Evolutionary conservation across 352 stramenopile genomes (phyloP), one percentile per base, ranked within the genome.

Genomic region (Phytophthora sp.): DNA sequence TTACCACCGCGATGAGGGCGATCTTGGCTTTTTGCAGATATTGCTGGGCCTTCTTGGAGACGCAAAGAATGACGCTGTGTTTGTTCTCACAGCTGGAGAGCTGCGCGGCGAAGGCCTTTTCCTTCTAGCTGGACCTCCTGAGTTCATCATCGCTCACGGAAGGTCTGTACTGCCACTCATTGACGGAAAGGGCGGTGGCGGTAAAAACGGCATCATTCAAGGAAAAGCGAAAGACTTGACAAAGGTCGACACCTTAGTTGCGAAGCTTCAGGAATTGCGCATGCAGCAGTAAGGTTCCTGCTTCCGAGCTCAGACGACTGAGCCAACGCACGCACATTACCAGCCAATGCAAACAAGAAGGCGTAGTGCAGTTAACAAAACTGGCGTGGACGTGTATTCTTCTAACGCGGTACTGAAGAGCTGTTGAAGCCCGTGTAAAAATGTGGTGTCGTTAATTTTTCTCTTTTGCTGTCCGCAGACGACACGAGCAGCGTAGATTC

Each of bases 161-260:
- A 85, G 78, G 50, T 71, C 64, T 38, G 72, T 88, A 35, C 76
- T 83, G 30, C 74, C 75, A 4, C 55, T 86, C 12, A 90, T 95
- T 49, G 82, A 87, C 11, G 87, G 75, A 47, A 94, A 93, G 47
- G 85, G 87, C 26, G 87, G 87, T 7, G 82, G 84, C 30, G 84
- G 84, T 44, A 93, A 91, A 63, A 86, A 85, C 53, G 79, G 84
- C 7, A 61, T 92, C 18, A 78, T 94, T 35, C 88, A 96, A 63
- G 88, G 88, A 27, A 94, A 94, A 67, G 85, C 82, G 9, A 88
- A 90, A 60, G 63, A 58, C 1, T 51, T 94, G 31, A 49, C 58
- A 21, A 86, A 89, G n/a, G 36, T 90, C 4, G 57, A 74, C 27
- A 53, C 59, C n/a, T 57, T 91, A 6, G 57, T 78, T 4, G 73